Conservation (phyloP, 2,329 filamentous ascomycete genomes). For the Chrysoporthe austroafricana region DNA sequence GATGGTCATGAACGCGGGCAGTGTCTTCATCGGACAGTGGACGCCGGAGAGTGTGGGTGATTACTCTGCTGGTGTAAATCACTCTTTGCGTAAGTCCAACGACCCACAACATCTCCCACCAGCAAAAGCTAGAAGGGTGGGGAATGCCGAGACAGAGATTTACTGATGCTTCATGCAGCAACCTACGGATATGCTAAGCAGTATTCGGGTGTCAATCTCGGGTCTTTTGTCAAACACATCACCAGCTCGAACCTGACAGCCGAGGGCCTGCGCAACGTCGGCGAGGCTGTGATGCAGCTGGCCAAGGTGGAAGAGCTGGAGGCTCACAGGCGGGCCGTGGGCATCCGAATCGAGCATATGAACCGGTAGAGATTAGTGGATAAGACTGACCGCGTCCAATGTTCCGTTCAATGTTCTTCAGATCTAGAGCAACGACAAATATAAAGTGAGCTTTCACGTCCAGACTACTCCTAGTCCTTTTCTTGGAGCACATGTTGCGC, state of each 20-base stretch:
- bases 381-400: background rate
- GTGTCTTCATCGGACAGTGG: constrained; percentile 94
- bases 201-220: constrained; percentile 96
- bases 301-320: constrained; percentile 94
- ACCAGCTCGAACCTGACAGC: constrained; percentile 89
- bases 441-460: background rate
- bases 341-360: constrained; percentile 70
- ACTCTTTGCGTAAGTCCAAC: constrained; percentile 82
- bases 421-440: background rate
- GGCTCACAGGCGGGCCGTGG: constrained; percentile 86
- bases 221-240: constrained; percentile 96
- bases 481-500: background rate
- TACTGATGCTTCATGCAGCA: constrained; percentile 54
- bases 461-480: background rate
- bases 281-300: constrained; percentile 89
- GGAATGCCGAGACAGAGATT: background rate
- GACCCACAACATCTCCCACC: background rate
- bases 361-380: background rate
- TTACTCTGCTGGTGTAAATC: constrained; percentile 97
- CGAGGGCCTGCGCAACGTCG: constrained; percentile 83
- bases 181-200: constrained; percentile 98
- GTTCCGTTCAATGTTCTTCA: background rate
- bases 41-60: constrained; percentile 97
- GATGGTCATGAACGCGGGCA: constrained; percentile 88
- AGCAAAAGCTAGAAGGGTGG: constrained; percentile 18